These are phyloP conservation scores for Metschnikowia cerradonensis DNA, from an alignment of 805 yeast species.

Conservation along the genomic window DNA sequence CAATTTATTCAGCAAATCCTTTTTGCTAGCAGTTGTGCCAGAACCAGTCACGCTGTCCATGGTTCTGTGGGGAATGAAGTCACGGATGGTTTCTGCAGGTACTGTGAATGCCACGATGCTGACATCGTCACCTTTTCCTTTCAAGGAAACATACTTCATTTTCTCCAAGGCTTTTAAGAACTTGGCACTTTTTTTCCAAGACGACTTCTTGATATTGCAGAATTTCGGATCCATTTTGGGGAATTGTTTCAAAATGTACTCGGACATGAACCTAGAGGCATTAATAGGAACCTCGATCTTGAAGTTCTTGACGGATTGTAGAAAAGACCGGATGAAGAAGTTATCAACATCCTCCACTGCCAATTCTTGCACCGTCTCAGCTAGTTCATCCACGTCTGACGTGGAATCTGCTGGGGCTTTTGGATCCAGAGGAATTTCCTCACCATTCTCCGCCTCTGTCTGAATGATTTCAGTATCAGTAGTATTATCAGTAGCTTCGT, in stretches of 20 bases:
- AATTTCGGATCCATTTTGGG: constrained; percentile 56
- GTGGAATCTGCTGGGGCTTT: not conserved
- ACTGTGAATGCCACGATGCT: constrained; percentile 33
- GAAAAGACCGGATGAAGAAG: constrained; percentile 65
- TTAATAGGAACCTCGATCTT: constrained; percentile 60
- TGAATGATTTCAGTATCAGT: not conserved
- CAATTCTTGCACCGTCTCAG: constrained; percentile 39
- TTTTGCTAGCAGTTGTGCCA: constrained; percentile 22
- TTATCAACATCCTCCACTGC: constrained; percentile 66
- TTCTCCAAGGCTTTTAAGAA: constrained; percentile 86
- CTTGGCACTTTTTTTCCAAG: constrained; percentile 87
- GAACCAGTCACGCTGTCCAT: constrained; percentile 20
- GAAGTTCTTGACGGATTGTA: constrained; percentile 62
- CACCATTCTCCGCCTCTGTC: not conserved
- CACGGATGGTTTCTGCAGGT: constrained; percentile 39
- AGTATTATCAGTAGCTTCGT: too few relatives aligned
- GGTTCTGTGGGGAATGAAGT: constrained; percentile 61
- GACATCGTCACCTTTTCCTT: constrained; percentile 84
- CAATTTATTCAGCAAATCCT: constrained; percentile 24
- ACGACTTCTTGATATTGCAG: constrained; percentile 68
- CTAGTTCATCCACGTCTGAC: constrained; percentile 16
- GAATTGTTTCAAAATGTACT: constrained; percentile 64
- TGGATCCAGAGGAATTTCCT: not conserved
- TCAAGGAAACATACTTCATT: constrained; percentile 57
- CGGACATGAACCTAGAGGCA: constrained; percentile 73